Base-by-base conservation (phyloP, 169 alveolate genomes). In the Plasmodium gonderi region DNA sequence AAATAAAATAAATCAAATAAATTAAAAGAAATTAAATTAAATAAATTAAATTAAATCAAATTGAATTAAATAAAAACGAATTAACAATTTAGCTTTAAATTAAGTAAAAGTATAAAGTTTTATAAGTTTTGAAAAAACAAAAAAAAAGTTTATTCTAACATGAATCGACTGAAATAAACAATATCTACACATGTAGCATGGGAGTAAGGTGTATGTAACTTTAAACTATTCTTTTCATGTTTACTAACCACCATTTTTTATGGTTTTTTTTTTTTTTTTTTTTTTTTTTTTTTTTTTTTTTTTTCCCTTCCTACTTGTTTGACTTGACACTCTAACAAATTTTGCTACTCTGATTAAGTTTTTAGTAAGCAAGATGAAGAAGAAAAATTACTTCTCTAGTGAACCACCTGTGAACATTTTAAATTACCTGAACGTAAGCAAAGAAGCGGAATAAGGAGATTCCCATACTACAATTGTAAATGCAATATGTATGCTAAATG, bases 331-430 rank as follows among this genome's bases (percentile, higher is more conserved):
- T 12, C 7, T 17, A 65, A 23, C 9, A 65, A 65, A 4, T n/a
- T 20, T 65, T 23, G 9, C 20, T 14, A 17, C 23, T 65, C 31
- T 14, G 20, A 9, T 20, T 65, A 9, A 17, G n/a, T 20, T 12
- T 14, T 77, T 42, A 26, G 74, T 11, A 77, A 14, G 49, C 42
- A 77, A 44, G 33, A 42, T 77, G 64, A 49, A 33, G 60, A 49
- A 49, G 75, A 82, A 75, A 5, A 82, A 40, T 8, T 45, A 69
- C 76, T 82, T 82, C 81, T 54, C 51, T 14, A 69, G 42, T 42
- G 91, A 82, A 72, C 82, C 91, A 14, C 91, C 91, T 40, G 80
- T 79, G 36, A 79, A 38, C 26, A 23, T 7, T 68, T 68, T 82
- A 82, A 82, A 67, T 82, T 42, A 69, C n/a, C 36, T 68, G 45